A percentile compares a stretch with the other conserved stretches of the same genome.
These are phyloP conservation scores for Cordyceps farinosa DNA, from an alignment of 2,329 filamentous ascomycete species.

Conservation along the genomic window DNA sequence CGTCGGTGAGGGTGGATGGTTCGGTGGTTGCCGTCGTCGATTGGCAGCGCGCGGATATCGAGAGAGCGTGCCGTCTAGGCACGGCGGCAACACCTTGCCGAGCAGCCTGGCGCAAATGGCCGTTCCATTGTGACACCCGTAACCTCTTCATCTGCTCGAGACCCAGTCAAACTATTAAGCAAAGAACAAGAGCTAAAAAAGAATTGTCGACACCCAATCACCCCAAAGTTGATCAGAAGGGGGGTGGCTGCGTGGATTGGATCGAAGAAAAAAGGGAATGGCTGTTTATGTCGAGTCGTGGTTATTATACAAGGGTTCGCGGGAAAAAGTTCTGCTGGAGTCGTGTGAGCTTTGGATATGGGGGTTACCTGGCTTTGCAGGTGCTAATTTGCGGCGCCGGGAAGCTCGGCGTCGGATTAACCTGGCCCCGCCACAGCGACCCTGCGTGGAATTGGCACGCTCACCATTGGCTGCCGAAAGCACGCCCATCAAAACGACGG, in stretches of 20 bases:
- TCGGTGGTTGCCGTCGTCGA: conserved; percentile 30
- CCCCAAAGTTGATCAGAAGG: neutral
- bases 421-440: conserved; percentile 2
- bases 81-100: conserved; percentile 26
- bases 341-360: conserved; percentile 32
- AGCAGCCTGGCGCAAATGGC: conserved; percentile 37
- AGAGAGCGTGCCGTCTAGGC: conserved; percentile 26
- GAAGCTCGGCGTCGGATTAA: conserved; percentile 17
- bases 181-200: neutral
- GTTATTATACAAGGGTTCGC: conserved; percentile 18
- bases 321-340: conserved; percentile 37
- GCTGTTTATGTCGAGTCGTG: conserved; percentile 10
- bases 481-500: conserved; percentile 26
- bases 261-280: conserved; percentile 3
- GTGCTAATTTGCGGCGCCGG: conserved; percentile 17
- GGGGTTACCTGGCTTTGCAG: conserved; percentile 3
- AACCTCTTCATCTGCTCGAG: conserved; percentile 39
- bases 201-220: neutral
- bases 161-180: neutral
- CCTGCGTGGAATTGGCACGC: neutral
- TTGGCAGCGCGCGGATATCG: conserved; percentile 28
- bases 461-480: neutral
- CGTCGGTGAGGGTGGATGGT: conserved; percentile 24
- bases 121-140: conserved; percentile 40
- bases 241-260: neutral